Conservation (phyloP, 768 basidiomycete genomes). For the Suillus placidus region DNA sequence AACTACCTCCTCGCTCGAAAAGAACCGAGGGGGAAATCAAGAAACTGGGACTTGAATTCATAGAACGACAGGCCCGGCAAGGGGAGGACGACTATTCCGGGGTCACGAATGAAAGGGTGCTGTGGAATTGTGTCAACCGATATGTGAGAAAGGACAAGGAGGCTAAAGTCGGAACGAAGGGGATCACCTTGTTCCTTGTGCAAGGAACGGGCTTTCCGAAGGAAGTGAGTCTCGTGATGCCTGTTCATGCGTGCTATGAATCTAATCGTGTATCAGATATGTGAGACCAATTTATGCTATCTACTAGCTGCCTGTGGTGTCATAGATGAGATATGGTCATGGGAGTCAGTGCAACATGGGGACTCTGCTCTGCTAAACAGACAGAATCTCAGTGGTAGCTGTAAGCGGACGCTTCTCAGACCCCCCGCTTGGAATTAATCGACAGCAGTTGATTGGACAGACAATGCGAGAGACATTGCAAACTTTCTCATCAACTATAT, state of each 20-base stretch:
- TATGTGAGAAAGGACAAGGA: conserved; percentile 45
- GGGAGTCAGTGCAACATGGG: conserved; percentile 85
- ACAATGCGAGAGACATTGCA: conserved; percentile 75
- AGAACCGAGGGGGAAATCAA: conserved; percentile 8
- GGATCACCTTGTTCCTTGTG: conserved; percentile 72
- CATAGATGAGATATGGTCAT: conserved; percentile 78
- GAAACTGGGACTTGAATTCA: conserved; percentile 23
- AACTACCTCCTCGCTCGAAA: conserved; percentile 18
- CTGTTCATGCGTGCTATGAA: not conserved
- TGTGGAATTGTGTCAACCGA: conserved; percentile 77
- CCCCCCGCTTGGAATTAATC: not conserved
- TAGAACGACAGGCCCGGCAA: conserved; percentile 17
- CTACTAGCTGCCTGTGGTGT: conserved; percentile 47
- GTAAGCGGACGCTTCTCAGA: conserved; percentile 42
- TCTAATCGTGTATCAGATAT: conserved; percentile 52
- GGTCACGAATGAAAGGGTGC: conserved; percentile 31
- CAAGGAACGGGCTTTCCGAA: conserved; percentile 90
- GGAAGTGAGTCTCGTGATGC: conserved; percentile 53
- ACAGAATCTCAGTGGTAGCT: conserved; percentile 54
- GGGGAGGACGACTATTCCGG: conserved; percentile 16
- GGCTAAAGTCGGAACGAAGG: conserved; percentile 27
- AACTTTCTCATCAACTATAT: conserved; percentile 74
- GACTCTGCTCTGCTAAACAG: conserved; percentile 79
- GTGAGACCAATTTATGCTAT: conserved; percentile 66
- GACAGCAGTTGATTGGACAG: conserved; percentile 70